Evolutionary conservation across 1,284 basidiomycete species (phyloP).

Genomic region (Pseudomicrostroma phylloplanum): DNA sequence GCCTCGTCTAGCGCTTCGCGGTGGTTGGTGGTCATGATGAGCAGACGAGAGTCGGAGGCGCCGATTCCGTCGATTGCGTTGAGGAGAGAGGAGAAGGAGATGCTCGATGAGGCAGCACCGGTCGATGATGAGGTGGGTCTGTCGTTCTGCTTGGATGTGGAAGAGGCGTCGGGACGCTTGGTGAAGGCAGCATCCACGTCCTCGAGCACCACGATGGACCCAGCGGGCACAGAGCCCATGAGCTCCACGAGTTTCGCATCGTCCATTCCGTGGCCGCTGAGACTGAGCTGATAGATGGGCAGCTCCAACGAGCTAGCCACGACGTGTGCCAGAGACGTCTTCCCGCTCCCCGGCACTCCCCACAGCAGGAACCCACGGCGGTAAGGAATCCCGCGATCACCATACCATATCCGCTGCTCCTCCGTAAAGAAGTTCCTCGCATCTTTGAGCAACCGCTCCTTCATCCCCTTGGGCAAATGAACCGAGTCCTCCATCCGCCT

Average conservation of each 20-base stretch:
- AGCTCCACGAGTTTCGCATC: constrained; percentile 61
- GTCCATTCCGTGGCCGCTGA: constrained; percentile 66
- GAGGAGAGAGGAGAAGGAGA: constrained; percentile 14
- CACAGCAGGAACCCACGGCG: constrained; percentile 16
- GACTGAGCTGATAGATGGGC: constrained; percentile 67
- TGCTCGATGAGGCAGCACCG: neutral
- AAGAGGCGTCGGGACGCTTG: neutral
- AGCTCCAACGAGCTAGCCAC: constrained; percentile 69
- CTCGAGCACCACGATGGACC: constrained; percentile 71
- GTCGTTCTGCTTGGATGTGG: neutral
- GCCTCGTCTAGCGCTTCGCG: constrained; percentile 13
- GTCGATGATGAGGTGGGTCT: neutral
- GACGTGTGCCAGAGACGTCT: constrained; percentile 69
- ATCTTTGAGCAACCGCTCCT: constrained; percentile 49
- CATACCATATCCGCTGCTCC: constrained; percentile 15
- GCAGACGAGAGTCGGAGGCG: constrained; percentile 12
- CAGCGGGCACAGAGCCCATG: constrained; percentile 62
- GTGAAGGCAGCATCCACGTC: constrained; percentile 52
- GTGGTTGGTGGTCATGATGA: constrained; percentile 18
- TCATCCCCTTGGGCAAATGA: constrained; percentile 55
- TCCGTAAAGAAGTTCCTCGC: constrained; percentile 10
- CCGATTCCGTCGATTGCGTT: constrained; percentile 18
- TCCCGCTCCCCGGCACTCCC: constrained; percentile 68
- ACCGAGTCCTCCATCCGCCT: constrained; percentile 52
- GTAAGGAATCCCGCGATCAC: constrained; percentile 18